A percentile compares a stretch with the other conserved stretches of the same genome.
phyloP scores from a whole-genome alignment of 768 basidiomycete genomes.

The Fistulinella prunicolor region DNA sequence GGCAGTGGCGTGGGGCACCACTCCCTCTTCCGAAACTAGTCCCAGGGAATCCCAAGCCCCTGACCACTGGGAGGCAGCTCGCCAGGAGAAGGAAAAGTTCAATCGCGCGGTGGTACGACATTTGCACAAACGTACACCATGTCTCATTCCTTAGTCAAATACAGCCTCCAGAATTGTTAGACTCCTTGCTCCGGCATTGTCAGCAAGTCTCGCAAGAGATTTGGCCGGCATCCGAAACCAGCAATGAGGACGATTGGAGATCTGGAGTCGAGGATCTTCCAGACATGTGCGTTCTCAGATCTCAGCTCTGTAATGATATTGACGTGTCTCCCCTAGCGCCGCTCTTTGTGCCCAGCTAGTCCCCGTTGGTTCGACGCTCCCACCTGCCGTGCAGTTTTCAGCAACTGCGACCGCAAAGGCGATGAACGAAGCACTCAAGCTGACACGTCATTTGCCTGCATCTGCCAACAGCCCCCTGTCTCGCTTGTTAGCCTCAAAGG shows the following conservation, averaged over 20 bases:
- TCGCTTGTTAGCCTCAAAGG: slow-evolving; percentile 66
- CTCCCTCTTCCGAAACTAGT: too few species aligned
- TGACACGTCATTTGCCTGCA: slow-evolving; percentile 57
- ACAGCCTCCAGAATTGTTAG: slow-evolving; percentile 69
- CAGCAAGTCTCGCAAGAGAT: slow-evolving; percentile 49
- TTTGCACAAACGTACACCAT: slow-evolving; percentile 12
- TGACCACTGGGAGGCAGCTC: too few species aligned
- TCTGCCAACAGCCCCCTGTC: slow-evolving; percentile 64
- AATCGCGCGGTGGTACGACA: slow-evolving; percentile 62
- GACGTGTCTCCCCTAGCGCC: slow-evolving; percentile 33
- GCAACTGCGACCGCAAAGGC: slow-evolving; percentile 58
- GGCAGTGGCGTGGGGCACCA: too few species aligned
- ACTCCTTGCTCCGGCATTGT: slow-evolving; percentile 52
- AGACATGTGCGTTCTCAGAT: slow-evolving; percentile 50
- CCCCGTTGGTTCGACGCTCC: slow-evolving; percentile 50
- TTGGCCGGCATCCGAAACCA: slow-evolving; percentile 42
- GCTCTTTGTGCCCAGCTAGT: slow-evolving; percentile 42
- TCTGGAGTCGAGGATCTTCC: slow-evolving; percentile 49
- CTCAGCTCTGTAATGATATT: neutral
- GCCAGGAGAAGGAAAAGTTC: slow-evolving; percentile 52
- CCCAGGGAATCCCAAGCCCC: too few species aligned
- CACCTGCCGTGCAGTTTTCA: slow-evolving; percentile 46
- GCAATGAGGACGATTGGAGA: slow-evolving; percentile 35
- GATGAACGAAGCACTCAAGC: slow-evolving; percentile 56
- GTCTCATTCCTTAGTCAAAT: slow-evolving; percentile 17